Percentiles rank a stretch among this genome's conserved stretches.
These are phyloP conservation scores for Exophiala bonariae DNA, from an alignment of 2,329 filamentous ascomycete genomes.

Conservation along the genomic window DNA sequence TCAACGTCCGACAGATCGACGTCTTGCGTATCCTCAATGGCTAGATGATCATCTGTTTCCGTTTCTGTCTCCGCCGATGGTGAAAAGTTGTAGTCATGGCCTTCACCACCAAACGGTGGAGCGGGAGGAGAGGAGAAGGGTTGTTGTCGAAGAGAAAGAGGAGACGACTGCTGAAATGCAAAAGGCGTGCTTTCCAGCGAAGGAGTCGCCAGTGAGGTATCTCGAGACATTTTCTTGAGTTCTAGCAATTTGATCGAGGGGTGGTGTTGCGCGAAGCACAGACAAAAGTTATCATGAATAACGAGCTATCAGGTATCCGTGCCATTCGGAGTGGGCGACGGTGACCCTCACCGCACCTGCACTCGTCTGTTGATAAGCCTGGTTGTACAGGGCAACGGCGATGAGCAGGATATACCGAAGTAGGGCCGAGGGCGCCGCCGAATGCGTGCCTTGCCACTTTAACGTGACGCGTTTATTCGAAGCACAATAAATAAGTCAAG, in stretches of 20 bases:
- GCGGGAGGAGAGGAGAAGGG: slow-evolving; percentile 12
- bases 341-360: neutral
- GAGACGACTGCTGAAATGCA: slow-evolving; percentile 23
- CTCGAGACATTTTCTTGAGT: neutral
- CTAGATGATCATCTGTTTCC: slow-evolving; percentile 11
- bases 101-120: slow-evolving; percentile 7
- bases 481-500: too few relatives aligned
- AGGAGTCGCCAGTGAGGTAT: neutral
- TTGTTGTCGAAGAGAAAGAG: slow-evolving; percentile 22
- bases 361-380: neutral
- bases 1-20: slow-evolving; percentile 5
- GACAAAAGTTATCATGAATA: too few relatives aligned
- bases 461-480: too few relatives aligned
- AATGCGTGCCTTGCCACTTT: too few relatives aligned
- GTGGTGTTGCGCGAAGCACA: slow-evolving; percentile 9
- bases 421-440: too few relatives aligned
- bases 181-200: slow-evolving; percentile 7
- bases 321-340: neutral
- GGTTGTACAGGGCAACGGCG: neutral
- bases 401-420: too few relatives aligned
- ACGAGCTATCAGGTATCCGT: too few relatives aligned
- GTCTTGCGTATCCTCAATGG: slow-evolving; percentile 6
- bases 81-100: slow-evolving; percentile 23
- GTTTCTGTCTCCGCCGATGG: slow-evolving; percentile 13
- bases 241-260: neutral